Conservation (phyloP, 164 flowering plant genomes). For the Vitis cinerea region DNA sequence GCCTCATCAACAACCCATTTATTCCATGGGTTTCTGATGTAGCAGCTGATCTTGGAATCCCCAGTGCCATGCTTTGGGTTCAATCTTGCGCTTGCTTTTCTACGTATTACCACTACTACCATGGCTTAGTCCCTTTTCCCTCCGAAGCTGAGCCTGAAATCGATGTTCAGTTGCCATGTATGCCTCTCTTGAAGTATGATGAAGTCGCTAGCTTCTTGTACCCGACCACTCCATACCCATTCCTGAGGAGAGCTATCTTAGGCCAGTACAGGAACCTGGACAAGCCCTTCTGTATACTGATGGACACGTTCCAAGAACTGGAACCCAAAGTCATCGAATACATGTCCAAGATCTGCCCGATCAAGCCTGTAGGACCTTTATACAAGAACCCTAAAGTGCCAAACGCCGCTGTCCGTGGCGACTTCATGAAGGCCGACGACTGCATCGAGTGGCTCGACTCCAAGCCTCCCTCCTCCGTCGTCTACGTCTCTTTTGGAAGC, state of each 20-base stretch:
- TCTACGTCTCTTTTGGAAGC: constrained; percentile 69
- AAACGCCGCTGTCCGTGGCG: constrained; percentile 24
- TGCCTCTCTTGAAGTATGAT: constrained; percentile 52
- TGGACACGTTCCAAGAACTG: constrained; percentile 70
- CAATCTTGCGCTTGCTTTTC: constrained; percentile 73
- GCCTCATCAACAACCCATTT: constrained; percentile 71
- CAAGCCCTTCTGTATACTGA: constrained; percentile 52
- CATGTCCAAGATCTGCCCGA: constrained; percentile 32
- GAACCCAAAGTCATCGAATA: constrained; percentile 46
- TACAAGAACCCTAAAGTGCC: constrained; percentile 25
- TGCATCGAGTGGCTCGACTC: constrained; percentile 59
- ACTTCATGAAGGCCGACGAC: constrained; percentile 43
- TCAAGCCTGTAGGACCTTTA: constrained; percentile 65
- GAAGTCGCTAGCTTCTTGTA: constrained; percentile 73
- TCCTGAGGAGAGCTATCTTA: constrained; percentile 32
- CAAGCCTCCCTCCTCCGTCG: constrained; percentile 44
- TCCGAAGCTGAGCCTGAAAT: constrained; percentile 29
- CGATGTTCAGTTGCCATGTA: constrained; percentile 50
- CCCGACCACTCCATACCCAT: constrained; percentile 36
- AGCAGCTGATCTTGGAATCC: constrained; percentile 47
- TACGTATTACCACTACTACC: constrained; percentile 51
- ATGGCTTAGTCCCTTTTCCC: constrained; percentile 49
- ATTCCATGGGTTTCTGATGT: constrained; percentile 80
- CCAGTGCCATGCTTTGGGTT: constrained; percentile 68
- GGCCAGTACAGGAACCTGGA: constrained; percentile 55